These are phyloP conservation scores for Capsicum baccatum DNA, from an alignment of 257 asterid species.

Conservation along the genomic window DNA sequence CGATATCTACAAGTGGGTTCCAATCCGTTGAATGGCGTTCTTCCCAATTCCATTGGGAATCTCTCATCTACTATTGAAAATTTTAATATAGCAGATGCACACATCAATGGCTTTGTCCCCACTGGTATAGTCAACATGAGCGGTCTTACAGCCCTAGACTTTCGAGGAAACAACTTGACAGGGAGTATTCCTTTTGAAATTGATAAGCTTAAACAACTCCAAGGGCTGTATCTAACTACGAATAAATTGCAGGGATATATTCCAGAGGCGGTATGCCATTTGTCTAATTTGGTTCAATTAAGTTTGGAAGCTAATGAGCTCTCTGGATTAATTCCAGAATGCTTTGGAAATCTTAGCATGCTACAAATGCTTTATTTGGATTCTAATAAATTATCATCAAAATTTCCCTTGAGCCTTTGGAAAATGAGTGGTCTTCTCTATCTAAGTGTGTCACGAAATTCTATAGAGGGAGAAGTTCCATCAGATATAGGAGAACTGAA, in stretches of 20 bases:
- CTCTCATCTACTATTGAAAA: slow-evolving; percentile 37
- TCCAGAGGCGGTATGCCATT: slow-evolving; percentile 35
- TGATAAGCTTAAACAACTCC: slow-evolving; percentile 36
- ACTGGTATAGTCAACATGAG: not conserved
- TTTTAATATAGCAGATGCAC: slow-evolving; percentile 24
- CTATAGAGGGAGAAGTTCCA: not conserved
- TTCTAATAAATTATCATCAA: slow-evolving; percentile 40
- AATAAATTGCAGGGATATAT: slow-evolving; percentile 39
- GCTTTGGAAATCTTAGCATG: slow-evolving; percentile 39
- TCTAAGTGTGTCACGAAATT: slow-evolving; percentile 36
- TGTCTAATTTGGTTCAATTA: slow-evolving; percentile 36
- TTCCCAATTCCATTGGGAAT: slow-evolving; percentile 42
- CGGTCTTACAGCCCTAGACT: not conserved
- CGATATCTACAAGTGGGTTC: slow-evolving; percentile 28
- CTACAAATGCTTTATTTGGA: slow-evolving; percentile 36
- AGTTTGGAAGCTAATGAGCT: slow-evolving; percentile 29
- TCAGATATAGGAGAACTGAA: not conserved
- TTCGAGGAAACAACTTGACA: slow-evolving; percentile 36
- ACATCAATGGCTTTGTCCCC: not conserved
- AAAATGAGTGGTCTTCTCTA: slow-evolving; percentile 33
- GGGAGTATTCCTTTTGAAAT: slow-evolving; percentile 40
- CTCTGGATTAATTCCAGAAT: slow-evolving; percentile 40
- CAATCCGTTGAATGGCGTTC: slow-evolving; percentile 34
- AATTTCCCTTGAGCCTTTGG: slow-evolving; percentile 42
- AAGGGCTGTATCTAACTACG: slow-evolving; percentile 26